Conservation (phyloP, 148 eudicot genomes). For the Persicaria tinctoria region DNA sequence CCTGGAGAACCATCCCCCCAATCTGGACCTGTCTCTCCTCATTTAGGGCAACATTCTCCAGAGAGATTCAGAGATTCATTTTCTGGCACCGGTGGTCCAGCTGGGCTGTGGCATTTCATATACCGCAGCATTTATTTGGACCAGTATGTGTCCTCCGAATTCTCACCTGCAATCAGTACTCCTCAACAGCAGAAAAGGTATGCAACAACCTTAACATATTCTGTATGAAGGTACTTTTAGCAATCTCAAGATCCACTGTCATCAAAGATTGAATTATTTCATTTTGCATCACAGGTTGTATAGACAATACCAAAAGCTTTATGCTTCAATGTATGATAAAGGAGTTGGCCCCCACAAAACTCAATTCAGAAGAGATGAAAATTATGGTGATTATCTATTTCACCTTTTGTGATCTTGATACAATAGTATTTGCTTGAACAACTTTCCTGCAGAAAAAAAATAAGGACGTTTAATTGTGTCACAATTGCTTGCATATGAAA, state of each 20-base stretch:
- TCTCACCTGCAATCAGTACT: conserved; percentile 73
- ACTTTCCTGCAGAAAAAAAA: background rate
- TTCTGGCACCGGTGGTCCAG: conserved; percentile 69
- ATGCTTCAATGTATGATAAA: conserved; percentile 85
- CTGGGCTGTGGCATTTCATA: conserved; percentile 95
- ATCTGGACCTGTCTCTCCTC: conserved; percentile 54
- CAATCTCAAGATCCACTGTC: background rate
- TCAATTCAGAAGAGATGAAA: conserved; percentile 90
- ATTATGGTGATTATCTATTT: conserved; percentile 53
- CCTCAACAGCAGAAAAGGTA: conserved; percentile 83
- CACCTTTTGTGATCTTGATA: background rate
- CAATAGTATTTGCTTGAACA: background rate
- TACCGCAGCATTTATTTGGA: conserved; percentile 82
- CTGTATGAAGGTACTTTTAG: background rate
- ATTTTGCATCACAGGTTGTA: conserved; percentile 49
- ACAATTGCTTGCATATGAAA: no score
- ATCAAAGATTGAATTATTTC: background rate
- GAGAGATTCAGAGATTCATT: conserved; percentile 42
- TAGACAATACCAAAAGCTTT: conserved; percentile 83
- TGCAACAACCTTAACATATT: conserved; percentile 1
- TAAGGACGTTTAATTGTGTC: background rate
- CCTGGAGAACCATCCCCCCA: conserved; percentile 62
- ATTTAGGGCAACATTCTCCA: conserved; percentile 56
- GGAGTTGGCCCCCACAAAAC: conserved; percentile 88
- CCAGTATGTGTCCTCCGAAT: conserved; percentile 90